A percentile compares a stretch with the other conserved stretches of the same genome.
phyloP scores from a whole-genome alignment of 2,329 filamentous ascomycete genomes.

The Elsinoe perseae region DNA sequence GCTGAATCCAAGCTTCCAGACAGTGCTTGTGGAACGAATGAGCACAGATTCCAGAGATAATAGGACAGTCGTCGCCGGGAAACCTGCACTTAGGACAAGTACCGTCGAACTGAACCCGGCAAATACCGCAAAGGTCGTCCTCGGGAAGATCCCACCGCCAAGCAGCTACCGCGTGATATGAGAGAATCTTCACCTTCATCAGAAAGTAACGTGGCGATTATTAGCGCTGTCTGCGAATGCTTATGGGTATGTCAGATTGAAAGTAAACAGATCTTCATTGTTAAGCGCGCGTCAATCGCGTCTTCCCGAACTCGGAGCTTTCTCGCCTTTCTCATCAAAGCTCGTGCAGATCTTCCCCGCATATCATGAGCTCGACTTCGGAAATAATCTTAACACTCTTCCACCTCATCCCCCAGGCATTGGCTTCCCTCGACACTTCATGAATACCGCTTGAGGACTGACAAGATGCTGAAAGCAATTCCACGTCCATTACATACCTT shows the following conservation, averaged over 20 bases:
- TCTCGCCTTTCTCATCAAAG: neutral
- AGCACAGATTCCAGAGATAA: constrained; percentile 89
- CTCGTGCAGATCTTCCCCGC: neutral
- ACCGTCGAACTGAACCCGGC: constrained; percentile 93
- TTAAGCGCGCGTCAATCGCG: neutral
- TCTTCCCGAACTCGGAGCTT: neutral
- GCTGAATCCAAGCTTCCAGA: constrained; percentile 90
- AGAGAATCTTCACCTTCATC: constrained; percentile 94
- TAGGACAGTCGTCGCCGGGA: constrained; percentile 87
- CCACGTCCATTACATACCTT: neutral
- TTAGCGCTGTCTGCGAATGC: neutral
- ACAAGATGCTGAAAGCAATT: constrained; percentile 15
- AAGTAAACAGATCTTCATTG: constrained; percentile 13
- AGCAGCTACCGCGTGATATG: constrained; percentile 89
- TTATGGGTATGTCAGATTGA: neutral
- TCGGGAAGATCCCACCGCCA: constrained; percentile 98
- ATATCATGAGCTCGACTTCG: constrained; percentile 8
- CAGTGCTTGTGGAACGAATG: constrained; percentile 99
- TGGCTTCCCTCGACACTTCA: constrained; percentile 22
- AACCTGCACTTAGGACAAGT: constrained; percentile 98
- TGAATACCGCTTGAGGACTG: constrained; percentile 36
- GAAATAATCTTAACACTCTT: constrained; percentile 10
- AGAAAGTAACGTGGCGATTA: constrained; percentile 16
- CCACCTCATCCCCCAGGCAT: neutral
- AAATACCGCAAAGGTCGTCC: constrained; percentile 89